Base-by-base conservation (phyloP, 805 yeast species). In the Metschnikowia lochheadii region DNA sequence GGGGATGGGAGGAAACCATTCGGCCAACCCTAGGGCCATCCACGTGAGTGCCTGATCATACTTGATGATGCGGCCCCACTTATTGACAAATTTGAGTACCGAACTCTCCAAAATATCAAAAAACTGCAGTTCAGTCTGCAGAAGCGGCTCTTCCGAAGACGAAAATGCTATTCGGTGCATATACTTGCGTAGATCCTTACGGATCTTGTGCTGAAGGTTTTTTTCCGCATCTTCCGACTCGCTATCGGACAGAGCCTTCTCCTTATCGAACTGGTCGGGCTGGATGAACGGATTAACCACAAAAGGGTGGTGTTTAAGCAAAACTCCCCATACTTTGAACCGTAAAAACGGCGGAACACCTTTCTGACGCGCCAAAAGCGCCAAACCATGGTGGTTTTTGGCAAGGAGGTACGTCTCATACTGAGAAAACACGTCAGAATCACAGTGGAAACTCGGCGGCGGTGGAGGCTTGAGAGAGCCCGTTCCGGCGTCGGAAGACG, bases 281-380 rank as follows among this genome's bases (percentile, higher is more conserved):
- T 80, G 78, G 35, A 89, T 76, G 57, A 81, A 85, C 0, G 97
- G 96, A 45, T 82, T 75, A 32, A 81, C 67, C 13, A 89, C 96
- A 71, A 84, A 87, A 1, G 97, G 97, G 65, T 91, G 97, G 59
- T 82, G 82, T 57, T 83, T 83, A 50, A 91, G 67, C 46, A 91
- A 66, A 3, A 88, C 68, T 1, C 97, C 96, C 97, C 97, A 91
- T 6, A 88, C 86, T 50, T 78, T 73, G 56, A 81, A 82, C 52
- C 98, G 76, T 48, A 89, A 72, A 50, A 82, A 78, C 1, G 96
- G 92, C 1, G 97, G 97, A 26, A 90, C 74, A 3, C 98, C 97
- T 50, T 82, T 73, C 56, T 85, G 90, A 55, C 96, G 77, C 5
- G 96, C 92, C 6, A 91, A 67, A 56, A 82, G 72, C 1, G 97